Percentiles rank a stretch among this genome's conserved stretches.
These are phyloP conservation scores for Psidium guajava DNA, from an alignment of 345 rosid genomes.

Conservation along the genomic window DNA sequence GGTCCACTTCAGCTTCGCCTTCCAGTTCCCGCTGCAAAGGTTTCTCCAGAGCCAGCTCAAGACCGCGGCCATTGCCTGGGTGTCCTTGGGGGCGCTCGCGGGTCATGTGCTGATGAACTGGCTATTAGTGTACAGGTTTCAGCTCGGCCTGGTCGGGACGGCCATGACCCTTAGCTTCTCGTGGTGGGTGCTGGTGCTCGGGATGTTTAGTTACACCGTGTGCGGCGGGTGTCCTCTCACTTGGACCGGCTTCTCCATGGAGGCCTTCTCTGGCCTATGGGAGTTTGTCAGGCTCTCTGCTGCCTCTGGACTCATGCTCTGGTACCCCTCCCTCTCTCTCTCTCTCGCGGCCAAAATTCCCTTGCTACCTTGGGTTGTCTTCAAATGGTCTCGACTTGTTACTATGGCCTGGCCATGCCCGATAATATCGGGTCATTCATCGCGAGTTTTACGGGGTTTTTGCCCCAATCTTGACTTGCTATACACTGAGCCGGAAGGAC, in stretches of 20 bases:
- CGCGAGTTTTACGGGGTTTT: neutral
- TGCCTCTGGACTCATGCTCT: slow-evolving; percentile 79
- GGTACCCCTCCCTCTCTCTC: slow-evolving; percentile 15
- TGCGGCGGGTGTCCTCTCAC: slow-evolving; percentile 64
- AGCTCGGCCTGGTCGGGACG: slow-evolving; percentile 49
- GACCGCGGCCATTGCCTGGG: slow-evolving; percentile 46
- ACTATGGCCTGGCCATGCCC: neutral
- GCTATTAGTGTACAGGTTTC: slow-evolving; percentile 39
- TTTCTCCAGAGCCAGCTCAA: slow-evolving; percentile 71
- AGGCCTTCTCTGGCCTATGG: slow-evolving; percentile 76
- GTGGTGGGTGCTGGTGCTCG: slow-evolving; percentile 55
- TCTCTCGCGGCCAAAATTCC: neutral
- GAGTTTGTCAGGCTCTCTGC: slow-evolving; percentile 62
- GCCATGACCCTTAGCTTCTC: slow-evolving; percentile 46
- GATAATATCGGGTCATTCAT: neutral
- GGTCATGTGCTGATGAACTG: slow-evolving; percentile 54
- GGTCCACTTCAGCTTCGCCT: slow-evolving; percentile 64
- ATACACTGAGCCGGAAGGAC: neutral
- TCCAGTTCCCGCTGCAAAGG: slow-evolving; percentile 59
- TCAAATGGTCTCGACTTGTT: neutral
- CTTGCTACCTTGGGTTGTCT: no score
- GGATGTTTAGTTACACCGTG: slow-evolving; percentile 22
- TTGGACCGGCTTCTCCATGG: slow-evolving; percentile 71
- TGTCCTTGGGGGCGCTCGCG: slow-evolving; percentile 24
- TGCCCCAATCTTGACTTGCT: neutral